Conservation (phyloP, 768 basidiomycete species). For the Daedalea quercina region DNA sequence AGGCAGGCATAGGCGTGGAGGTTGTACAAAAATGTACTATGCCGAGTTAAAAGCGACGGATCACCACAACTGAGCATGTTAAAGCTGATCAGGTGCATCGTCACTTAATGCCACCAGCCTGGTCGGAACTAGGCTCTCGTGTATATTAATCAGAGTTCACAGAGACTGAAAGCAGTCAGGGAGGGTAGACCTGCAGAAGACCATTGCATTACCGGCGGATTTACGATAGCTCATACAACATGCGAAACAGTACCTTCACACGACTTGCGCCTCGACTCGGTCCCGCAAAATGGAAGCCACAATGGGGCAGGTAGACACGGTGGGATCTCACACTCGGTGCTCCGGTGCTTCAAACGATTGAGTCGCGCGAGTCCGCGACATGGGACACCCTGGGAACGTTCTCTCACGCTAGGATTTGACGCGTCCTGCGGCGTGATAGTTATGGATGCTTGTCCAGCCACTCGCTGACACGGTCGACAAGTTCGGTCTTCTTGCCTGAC, state of each 20-base stretch:
- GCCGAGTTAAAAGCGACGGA: too few species aligned
- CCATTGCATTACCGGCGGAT: background rate
- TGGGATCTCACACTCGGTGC: background rate
- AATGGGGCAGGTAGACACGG: background rate
- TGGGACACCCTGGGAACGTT: background rate
- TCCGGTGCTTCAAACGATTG: background rate
- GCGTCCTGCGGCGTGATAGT: background rate
- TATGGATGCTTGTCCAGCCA: conserved; percentile 42
- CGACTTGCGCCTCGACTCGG: background rate
- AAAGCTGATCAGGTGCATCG: too few species aligned
- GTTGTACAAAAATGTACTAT: too few species aligned
- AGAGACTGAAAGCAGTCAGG: too few species aligned
- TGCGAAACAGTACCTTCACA: background rate
- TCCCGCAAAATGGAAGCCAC: background rate
- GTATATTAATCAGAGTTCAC: too few species aligned
- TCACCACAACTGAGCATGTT: too few species aligned
- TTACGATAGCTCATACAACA: background rate
- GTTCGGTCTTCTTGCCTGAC: conserved; percentile 68
- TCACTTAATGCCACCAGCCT: too few species aligned
- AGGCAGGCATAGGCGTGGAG: too few species aligned
- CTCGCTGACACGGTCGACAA: conserved; percentile 57
- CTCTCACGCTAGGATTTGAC: background rate
- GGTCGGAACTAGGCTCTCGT: too few species aligned
- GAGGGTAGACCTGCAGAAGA: background rate
- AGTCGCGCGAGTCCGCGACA: background rate